Conservation (phyloP, 2,329 filamentous ascomycete species). For the Fusarium pseudograminearum region DNA sequence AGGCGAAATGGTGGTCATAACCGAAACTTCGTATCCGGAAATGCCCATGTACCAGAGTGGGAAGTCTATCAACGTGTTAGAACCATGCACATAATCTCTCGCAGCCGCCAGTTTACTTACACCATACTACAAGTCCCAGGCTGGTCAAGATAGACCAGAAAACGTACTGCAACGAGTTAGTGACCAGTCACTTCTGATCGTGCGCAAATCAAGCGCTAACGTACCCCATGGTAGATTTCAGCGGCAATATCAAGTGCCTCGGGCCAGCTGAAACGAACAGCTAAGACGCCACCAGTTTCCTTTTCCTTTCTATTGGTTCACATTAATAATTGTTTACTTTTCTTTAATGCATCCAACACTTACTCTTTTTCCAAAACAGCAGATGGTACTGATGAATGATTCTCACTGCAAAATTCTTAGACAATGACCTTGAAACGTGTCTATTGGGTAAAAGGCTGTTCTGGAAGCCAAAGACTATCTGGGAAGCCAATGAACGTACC, state of each 20-base stretch:
- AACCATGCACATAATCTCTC: neutral
- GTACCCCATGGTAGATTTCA: conserved; percentile 91
- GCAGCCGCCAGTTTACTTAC: conserved; percentile 64
- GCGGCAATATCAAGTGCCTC: conserved; percentile 84
- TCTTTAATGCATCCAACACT: conserved; percentile 51
- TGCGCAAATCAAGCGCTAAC: conserved; percentile 47
- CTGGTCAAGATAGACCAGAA: conserved; percentile 97
- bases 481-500: conserved; percentile 98
- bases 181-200: conserved; percentile 5
- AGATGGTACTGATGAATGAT: conserved; percentile 59
- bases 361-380: conserved; percentile 79
- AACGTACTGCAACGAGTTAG: conserved; percentile 72
- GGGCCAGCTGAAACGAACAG: conserved; percentile 77
- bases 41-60: conserved; percentile 99
- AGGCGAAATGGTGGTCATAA: conserved; percentile 87
- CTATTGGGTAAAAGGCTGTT: conserved; percentile 49
- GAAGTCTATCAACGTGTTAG: conserved; percentile 72
- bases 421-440: conserved; percentile 48
- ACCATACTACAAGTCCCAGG: conserved; percentile 91
- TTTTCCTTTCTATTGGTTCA: conserved; percentile 74
- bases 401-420: conserved; percentile 63
- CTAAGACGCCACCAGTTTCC: conserved; percentile 76
- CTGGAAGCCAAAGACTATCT: conserved; percentile 69
- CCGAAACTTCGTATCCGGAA: conserved; percentile 91
- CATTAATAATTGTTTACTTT: conserved; percentile 36